Conservation (phyloP, 1,284 basidiomycete genomes). For the Hemileia vastatrix region DNA sequence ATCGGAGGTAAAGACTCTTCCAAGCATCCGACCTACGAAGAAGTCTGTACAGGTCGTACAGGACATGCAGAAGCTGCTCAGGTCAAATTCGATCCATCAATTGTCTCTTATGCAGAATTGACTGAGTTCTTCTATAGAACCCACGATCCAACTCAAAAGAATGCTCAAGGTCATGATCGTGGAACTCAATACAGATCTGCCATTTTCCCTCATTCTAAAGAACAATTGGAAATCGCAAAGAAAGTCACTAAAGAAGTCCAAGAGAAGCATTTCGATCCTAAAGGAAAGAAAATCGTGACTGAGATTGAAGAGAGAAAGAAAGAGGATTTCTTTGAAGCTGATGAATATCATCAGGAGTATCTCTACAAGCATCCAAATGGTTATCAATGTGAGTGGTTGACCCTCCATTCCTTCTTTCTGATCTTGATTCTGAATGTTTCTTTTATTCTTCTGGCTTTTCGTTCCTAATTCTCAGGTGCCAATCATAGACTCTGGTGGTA, state of each 20-base stretch:
- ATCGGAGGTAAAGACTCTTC: slow-evolving; percentile 24
- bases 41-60: slow-evolving; percentile 74
- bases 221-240: slow-evolving; percentile 65
- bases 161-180: slow-evolving; percentile 42
- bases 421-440: too few species aligned
- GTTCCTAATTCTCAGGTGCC: too few species aligned
- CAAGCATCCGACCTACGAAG: slow-evolving; percentile 53
- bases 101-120: slow-evolving; percentile 27
- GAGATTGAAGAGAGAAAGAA: slow-evolving; percentile 56
- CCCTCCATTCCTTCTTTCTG: too few species aligned
- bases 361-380: slow-evolving; percentile 58
- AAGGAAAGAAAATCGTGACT: slow-evolving; percentile 66
- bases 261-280: slow-evolving; percentile 63
- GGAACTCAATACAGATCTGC: slow-evolving; percentile 70
- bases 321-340: slow-evolving; percentile 67
- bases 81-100: slow-evolving; percentile 67
- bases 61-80: slow-evolving; percentile 81
- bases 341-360: slow-evolving; percentile 74
- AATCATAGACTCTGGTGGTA: slow-evolving; percentile 53
- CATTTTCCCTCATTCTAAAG: slow-evolving; percentile 70
- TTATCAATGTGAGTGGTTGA: too few species aligned
- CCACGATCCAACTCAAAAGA: slow-evolving; percentile 71
- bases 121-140: slow-evolving; percentile 86
- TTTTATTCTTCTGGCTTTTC: too few species aligned
- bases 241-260: slow-evolving; percentile 75